Evolutionary conservation across 768 basidiomycete species (phyloP).

Genomic region (Tephrocybe sp.): DNA sequence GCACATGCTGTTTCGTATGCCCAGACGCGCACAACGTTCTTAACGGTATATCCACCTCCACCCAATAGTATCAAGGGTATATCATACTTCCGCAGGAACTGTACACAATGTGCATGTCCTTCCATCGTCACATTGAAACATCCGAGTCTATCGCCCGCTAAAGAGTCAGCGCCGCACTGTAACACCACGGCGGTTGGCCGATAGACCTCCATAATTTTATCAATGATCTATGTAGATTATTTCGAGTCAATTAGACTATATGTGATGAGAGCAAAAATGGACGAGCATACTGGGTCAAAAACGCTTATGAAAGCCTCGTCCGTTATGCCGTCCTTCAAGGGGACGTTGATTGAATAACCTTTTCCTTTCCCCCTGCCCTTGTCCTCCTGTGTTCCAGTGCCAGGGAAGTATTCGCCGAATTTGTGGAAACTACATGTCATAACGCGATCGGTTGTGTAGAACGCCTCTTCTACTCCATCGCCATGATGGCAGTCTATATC

Average conservation of each 20-base stretch:
- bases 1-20: constrained; percentile 96
- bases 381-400: constrained; percentile 84
- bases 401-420: constrained; percentile 94
- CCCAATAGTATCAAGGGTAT: constrained; percentile 90
- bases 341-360: constrained; percentile 91
- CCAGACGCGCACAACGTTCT: constrained; percentile 95
- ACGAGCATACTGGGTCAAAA: constrained; percentile 81
- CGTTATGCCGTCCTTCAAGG: constrained; percentile 90
- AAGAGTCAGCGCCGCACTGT: constrained; percentile 95
- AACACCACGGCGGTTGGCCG: constrained; percentile 86
- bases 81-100: constrained; percentile 79
- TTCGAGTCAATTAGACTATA: neutral
- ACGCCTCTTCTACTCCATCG: constrained; percentile 98
- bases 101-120: constrained; percentile 90
- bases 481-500: constrained; percentile 99
- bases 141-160: constrained; percentile 93
- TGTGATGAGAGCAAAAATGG: neutral
- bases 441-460: constrained; percentile 95
- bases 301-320: constrained; percentile 85
- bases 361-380: constrained; percentile 81
- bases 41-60: constrained; percentile 96
- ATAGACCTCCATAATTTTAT: constrained; percentile 84
- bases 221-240: constrained; percentile 85
- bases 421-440: constrained; percentile 98
- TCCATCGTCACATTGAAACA: constrained; percentile 96